These are phyloP conservation scores for Glarea lozoyensis DNA, from an alignment of 495 filamentous ascomycete genomes.

Conservation along the genomic window DNA sequence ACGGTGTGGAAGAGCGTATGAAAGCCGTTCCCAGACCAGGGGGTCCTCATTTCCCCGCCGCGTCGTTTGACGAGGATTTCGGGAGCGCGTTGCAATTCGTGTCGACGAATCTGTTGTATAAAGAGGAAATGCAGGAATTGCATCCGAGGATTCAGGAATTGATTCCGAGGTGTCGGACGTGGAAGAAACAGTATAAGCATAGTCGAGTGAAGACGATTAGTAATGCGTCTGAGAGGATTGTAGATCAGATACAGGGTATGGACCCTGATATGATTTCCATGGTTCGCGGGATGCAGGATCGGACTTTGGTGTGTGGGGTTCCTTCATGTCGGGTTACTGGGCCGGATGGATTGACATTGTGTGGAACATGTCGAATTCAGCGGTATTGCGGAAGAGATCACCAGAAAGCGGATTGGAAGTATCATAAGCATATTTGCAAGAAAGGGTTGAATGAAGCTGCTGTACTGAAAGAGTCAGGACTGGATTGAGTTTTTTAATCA, in stretches of 20 bases:
- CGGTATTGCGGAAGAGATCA: slow-evolving; percentile 17
- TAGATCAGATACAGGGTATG: slow-evolving; percentile 14
- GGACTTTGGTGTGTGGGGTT: slow-evolving; percentile 9
- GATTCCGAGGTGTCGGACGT: slow-evolving; percentile 2
- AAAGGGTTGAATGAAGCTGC: slow-evolving; percentile 10
- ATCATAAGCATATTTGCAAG: slow-evolving; percentile 17
- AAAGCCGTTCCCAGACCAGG: slow-evolving; percentile 2
- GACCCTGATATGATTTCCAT: slow-evolving; percentile 8
- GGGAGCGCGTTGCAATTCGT: slow-evolving; percentile 14
- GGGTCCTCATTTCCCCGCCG: slow-evolving; percentile 1
- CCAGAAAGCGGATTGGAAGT: slow-evolving; percentile 17
- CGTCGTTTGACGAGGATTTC: slow-evolving; percentile 16
- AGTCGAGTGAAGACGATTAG: slow-evolving; percentile 9
- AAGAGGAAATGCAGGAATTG: slow-evolving; percentile 5
- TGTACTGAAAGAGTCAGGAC: too few species aligned
- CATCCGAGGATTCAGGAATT: slow-evolving; percentile 13
- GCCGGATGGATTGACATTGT: slow-evolving; percentile 5
- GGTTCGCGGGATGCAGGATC: slow-evolving; percentile 9
- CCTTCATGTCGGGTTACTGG: slow-evolving; percentile 3
- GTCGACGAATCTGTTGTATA: slow-evolving; percentile 13
- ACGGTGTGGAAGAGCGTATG: slow-evolving; percentile 9
- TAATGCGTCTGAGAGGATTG: slow-evolving; percentile 10
- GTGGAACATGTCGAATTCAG: slow-evolving; percentile 12
- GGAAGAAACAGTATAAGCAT: slow-evolving; percentile 9
- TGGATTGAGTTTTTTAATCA: too few species aligned